Evolutionary conservation across 257 asterid genomes (phyloP).

Genomic region (Haberlea rhodopensis): DNA sequence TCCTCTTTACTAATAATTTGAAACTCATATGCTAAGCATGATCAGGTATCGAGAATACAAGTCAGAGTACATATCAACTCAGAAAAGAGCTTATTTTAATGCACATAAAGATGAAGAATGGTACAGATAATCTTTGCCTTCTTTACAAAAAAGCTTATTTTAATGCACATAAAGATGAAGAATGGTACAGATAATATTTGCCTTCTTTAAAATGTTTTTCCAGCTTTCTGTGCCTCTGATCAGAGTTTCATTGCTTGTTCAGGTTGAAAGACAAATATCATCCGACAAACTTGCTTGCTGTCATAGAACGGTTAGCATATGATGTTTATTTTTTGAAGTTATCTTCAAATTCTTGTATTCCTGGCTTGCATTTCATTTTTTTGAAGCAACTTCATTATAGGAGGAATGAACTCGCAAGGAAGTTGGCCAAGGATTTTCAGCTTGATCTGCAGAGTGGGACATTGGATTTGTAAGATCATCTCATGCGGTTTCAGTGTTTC

Average conservation of each 20-base stretch:
- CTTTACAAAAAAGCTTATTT: conserved; percentile 67
- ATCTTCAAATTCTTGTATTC: neutral
- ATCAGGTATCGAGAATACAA: conserved; percentile 91
- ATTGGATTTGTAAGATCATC: conserved; percentile 67
- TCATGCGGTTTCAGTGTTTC: conserved; percentile 7
- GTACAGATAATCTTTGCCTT: conserved; percentile 36
- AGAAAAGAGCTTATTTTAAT: conserved; percentile 73
- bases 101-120: conserved; percentile 95
- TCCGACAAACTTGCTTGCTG: conserved; percentile 80
- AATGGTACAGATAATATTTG: conserved; percentile 55
- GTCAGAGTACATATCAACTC: conserved; percentile 82
- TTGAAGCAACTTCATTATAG: conserved; percentile 36
- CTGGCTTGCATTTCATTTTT: conserved; percentile 16
- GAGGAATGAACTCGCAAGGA: conserved; percentile 82
- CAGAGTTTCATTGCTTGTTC: conserved; percentile 30
- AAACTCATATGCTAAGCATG: conserved; percentile 15
- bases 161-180: conserved; percentile 85
- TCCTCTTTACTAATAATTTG: conserved; percentile 23
- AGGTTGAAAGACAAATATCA: conserved; percentile 98
- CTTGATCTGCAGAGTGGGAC: conserved; percentile 88
- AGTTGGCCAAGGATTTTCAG: conserved; percentile 78
- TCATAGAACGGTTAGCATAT: conserved; percentile 69
- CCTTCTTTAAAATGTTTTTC: conserved; percentile 4
- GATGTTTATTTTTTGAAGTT: conserved; percentile 15
- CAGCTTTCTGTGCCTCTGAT: conserved; percentile 21